Percentiles rank a stretch among this genome's conserved stretches.
Conservation (phyloP, 306 rosid genomes). For the Trichosanthes truncata region DNA sequence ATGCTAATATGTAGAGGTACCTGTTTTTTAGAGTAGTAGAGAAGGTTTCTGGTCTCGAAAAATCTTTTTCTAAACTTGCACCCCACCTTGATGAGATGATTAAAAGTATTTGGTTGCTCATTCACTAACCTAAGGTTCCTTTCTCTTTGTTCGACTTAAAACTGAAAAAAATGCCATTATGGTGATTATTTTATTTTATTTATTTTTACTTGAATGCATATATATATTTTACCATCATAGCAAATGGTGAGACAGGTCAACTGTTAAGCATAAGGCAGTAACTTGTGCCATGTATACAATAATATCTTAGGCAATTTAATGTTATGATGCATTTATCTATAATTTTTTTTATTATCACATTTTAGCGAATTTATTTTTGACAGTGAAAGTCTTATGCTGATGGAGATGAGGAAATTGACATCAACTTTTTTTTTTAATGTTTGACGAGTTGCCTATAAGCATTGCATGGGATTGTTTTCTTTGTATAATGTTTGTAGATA, state of each 20-base stretch:
- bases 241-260: neutral
- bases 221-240: neutral
- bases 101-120: neutral
- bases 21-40: neutral
- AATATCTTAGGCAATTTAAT: neutral
- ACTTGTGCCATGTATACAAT: neutral
- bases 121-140: neutral
- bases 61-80: neutral
- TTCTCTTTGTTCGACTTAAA: neutral
- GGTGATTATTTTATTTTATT: neutral
- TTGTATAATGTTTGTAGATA: neutral
- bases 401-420: neutral
- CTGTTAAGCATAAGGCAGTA: neutral
- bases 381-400: neutral
- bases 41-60: neutral
- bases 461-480: neutral
- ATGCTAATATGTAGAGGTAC: neutral
- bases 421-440: neutral
- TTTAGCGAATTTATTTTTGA: neutral
- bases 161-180: neutral
- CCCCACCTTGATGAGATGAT: neutral
- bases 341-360: neutral
- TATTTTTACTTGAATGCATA: neutral
- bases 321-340: neutral
- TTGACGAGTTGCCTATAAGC: neutral